Base-by-base conservation (phyloP, 768 basidiomycete species). In the Gyrodon lividus region DNA sequence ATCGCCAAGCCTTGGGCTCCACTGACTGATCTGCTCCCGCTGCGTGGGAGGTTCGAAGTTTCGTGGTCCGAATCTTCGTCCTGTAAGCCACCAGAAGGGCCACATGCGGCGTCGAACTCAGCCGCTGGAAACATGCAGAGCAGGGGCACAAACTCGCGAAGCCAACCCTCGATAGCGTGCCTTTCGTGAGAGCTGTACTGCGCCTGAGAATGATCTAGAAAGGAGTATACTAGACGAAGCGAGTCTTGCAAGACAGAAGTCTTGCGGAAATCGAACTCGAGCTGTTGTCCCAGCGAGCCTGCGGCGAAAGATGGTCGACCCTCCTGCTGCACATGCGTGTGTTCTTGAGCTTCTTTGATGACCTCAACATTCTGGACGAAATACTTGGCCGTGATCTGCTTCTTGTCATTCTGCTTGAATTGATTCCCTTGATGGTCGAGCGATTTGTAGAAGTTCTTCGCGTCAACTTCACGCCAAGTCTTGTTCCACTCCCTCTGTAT, bases 331-430 rank as follows among this genome's bases (percentile, higher is more conserved):
- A 61, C 65, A 40, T 61, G 57, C 43, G 64, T 62, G 50, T 72
- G 72, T 30, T 76, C 61, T 66, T 92, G 89, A 51, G 77, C 76
- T 28, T 77, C 76, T 64, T 84, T 84, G 56, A 83, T 72, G 46
- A 69, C 59, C 66, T 94, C 92, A 60, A 95, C 87, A 49, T 95
- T 87, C 26, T 72, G 76, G 26, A 92, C 84, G 62, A 96, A 90
- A 56, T 84, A 73, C 65, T 92, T 94, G 38, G 89, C 78, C 6
- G 88, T 92, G 63, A 94, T 88, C 52, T 78, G 81, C 71, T 92
- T 92, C 81, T 98, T 98, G 77, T 99, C 97, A 68, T 92, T 95
- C 51, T 79, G 78, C 74, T 98, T 98, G 83, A 96, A 97, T 52
- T 79, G 83, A 68, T 91, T 89, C 16, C 93, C 95, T 68, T 97